phyloP scores from a whole-genome alignment of 2,329 filamentous ascomycete species.

The Grosmannia clavigera region DNA sequence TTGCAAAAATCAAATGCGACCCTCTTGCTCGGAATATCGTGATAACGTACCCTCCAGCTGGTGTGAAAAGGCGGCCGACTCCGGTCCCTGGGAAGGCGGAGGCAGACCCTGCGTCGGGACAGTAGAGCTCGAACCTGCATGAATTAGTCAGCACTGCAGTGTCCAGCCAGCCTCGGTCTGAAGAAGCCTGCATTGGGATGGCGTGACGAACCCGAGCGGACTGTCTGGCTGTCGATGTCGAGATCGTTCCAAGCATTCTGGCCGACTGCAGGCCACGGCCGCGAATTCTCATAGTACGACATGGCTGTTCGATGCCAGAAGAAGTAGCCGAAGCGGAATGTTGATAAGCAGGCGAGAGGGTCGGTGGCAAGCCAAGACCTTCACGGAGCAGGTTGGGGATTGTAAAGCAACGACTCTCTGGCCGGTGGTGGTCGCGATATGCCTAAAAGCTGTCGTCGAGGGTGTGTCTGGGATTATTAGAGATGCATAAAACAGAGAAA shows the following conservation, averaged over 20 bases:
- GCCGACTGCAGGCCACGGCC: slow-evolving; percentile 16
- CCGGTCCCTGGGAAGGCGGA: slow-evolving; percentile 9
- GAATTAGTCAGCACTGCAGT: neutral
- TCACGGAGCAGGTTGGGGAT: neutral
- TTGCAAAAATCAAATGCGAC: neutral
- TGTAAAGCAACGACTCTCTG: neutral
- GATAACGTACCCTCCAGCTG: slow-evolving; percentile 24
- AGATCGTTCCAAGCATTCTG: slow-evolving; percentile 18
- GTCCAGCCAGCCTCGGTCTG: neutral
- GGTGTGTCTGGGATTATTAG: neutral
- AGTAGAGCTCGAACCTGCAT: slow-evolving; percentile 21
- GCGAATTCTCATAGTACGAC: slow-evolving; percentile 19
- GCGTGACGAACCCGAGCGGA: slow-evolving; percentile 15
- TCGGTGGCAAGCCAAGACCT: neutral
- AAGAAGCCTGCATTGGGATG: neutral
- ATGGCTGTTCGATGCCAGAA: slow-evolving; percentile 7
- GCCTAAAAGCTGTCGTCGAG: neutral
- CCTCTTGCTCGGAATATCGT: neutral
- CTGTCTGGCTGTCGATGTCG: slow-evolving; percentile 15
- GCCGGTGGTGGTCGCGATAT: neutral
- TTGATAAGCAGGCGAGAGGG: neutral
- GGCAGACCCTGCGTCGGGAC: slow-evolving; percentile 21
- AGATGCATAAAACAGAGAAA: neutral
- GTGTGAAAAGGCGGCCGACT: slow-evolving; percentile 19
- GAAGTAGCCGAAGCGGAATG: neutral